Evolutionary conservation across 768 basidiomycete genomes (phyloP), one percentile per base, ranked within the genome.

Genomic region (Suillus decipiens): DNA sequence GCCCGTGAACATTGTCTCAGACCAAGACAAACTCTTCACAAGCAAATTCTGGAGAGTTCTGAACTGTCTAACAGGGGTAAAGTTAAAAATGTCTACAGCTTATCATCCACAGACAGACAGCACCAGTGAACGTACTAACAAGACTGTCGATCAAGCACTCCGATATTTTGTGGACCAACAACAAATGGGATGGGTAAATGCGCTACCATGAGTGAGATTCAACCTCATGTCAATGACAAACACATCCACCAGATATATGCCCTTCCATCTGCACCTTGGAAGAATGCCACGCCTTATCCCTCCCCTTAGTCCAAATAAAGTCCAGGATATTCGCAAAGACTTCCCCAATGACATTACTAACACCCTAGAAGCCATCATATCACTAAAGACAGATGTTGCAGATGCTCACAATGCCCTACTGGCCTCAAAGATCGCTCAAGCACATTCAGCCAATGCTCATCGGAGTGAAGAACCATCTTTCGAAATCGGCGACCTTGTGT

Each of bases 81-180:
- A 69, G n/a, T 57, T 72, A 0, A 54, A 59, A 2, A 64, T 75
- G 64, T 74, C 73, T 0, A 70, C 74, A 0, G 22, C 64, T 3
- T 43, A 71, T 50, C 80, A 81, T 43, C 79, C 77, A 0, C 71
- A 81, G 60, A 77, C 74, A 0, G 75, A 80, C 66, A 76, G 80
- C 0, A 43, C 66, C 0, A 76, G 72, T n/a, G 73, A 81, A 65
- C 60, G 66, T 0, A 72, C 72, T 0, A 78, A 78, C 53, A 75
- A 75, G 45, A 79, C 72, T 0, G 61, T 78, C 0, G 73, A 70
- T 50, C 77, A 78, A 47, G 48, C 54, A 14, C 50, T 70, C 1
- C 62, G 64, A 37, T 76, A 63, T 42, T 66, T 68, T 64, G 67
- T 73, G 17, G 63, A 70, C 9, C 22, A 63, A 1, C 67, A 70